Evolutionary conservation across 805 yeast species (phyloP).

Genomic region (Monosporozyma unispora): DNA sequence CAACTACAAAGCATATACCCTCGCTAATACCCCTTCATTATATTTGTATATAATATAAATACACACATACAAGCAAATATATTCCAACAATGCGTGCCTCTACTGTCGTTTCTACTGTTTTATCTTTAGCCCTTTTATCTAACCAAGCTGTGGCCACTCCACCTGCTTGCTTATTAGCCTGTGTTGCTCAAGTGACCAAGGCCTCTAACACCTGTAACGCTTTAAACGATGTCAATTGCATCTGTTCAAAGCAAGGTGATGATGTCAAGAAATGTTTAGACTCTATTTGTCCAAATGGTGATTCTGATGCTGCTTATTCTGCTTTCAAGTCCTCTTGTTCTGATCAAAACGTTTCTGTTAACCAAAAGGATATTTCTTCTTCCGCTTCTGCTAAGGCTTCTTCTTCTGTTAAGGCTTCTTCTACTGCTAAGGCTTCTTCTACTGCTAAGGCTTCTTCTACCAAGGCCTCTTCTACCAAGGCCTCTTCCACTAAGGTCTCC

Average conservation of each 20-base stretch:
- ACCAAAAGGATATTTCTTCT: conserved; percentile 24
- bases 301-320: conserved; percentile 47
- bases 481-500: conserved; percentile 14
- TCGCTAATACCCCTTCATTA: background rate
- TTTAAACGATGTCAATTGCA: conserved; percentile 57
- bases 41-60: background rate
- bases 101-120: conserved; percentile 20
- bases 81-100: conserved; percentile 21
- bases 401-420: conserved; percentile 21
- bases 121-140: conserved; percentile 23
- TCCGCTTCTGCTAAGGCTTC: conserved; percentile 30
- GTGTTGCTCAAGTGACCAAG: conserved; percentile 65
- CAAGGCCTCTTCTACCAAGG: conserved; percentile 13
- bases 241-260: conserved; percentile 50
- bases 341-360: conserved; percentile 35
- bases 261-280: conserved; percentile 55
- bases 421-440: conserved; percentile 19
- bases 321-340: conserved; percentile 49
- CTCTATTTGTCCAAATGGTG: conserved; percentile 57
- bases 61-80: background rate
- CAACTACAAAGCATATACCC: too few relatives aligned
- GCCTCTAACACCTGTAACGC: conserved; percentile 44
- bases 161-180: conserved; percentile 87
- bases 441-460: conserved; percentile 15
- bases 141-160: conserved; percentile 53